Percentiles rank a stretch among this genome's conserved stretches.
phyloP scores from a whole-genome alignment of 2,329 filamentous ascomycete species.

The Pseudogymnoascus sp. region DNA sequence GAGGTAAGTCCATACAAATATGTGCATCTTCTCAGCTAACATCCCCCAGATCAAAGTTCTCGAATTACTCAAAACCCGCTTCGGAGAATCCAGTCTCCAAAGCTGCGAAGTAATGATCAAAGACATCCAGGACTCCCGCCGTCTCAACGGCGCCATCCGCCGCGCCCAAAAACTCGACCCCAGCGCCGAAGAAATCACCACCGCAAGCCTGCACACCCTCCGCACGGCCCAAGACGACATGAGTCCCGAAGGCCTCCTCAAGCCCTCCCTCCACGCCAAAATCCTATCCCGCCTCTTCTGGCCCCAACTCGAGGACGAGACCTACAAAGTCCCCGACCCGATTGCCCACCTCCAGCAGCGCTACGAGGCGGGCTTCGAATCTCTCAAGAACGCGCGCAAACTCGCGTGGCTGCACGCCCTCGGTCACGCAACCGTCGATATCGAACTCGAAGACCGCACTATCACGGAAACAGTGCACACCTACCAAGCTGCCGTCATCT shows the following conservation, averaged over 20 bases:
- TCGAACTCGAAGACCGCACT: slow-evolving; percentile 74
- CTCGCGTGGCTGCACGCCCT: slow-evolving; percentile 81
- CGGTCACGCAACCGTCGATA: slow-evolving; percentile 69
- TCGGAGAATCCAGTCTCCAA: slow-evolving; percentile 78
- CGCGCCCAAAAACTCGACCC: slow-evolving; percentile 37
- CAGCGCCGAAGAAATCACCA: slow-evolving; percentile 22
- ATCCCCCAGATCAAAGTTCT: slow-evolving; percentile 59
- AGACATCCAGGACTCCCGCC: slow-evolving; percentile 76
- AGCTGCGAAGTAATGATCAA: slow-evolving; percentile 96
- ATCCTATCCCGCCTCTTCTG: slow-evolving; percentile 91
- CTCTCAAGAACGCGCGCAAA: slow-evolving; percentile 74
- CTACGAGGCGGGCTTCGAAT: slow-evolving; percentile 70
- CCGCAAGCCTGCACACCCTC: slow-evolving; percentile 15
- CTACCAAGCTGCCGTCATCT: slow-evolving; percentile 81
- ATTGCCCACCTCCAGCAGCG: slow-evolving; percentile 54
- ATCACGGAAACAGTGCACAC: slow-evolving; percentile 66
- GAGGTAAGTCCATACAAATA: slow-evolving; percentile 36
- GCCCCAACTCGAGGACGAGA: slow-evolving; percentile 68
- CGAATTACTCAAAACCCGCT: slow-evolving; percentile 77
- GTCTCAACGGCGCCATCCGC: slow-evolving; percentile 61
- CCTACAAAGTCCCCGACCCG: slow-evolving; percentile 53
- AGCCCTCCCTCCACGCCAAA: slow-evolving; percentile 60
- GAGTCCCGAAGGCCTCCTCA: slow-evolving; percentile 24
- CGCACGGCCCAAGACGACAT: slow-evolving; percentile 27
- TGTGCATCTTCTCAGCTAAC: slow-evolving; percentile 11